phyloP scores from a whole-genome alignment of 2,329 filamentous ascomycete genomes.

The Dactylellina sp. region DNA sequence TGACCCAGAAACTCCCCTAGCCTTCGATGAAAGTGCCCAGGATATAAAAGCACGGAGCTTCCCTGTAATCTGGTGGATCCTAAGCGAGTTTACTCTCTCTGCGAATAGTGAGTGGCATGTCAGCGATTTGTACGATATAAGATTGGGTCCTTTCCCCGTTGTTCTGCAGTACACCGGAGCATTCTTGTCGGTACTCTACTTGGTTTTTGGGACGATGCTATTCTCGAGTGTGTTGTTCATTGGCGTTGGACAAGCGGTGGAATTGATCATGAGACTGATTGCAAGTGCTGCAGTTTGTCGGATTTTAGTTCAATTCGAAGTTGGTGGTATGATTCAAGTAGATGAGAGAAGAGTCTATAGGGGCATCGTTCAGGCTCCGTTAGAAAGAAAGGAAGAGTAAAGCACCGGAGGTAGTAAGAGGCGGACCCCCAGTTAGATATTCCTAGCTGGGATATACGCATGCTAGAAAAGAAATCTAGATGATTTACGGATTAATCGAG shows the following conservation, averaged over 20 bases:
- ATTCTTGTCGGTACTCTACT: constrained; percentile 28
- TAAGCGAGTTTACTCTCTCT: constrained; percentile 23
- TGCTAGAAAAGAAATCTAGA: no score
- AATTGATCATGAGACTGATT: constrained; percentile 33
- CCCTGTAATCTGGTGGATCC: constrained; percentile 10
- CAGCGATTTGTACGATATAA: constrained; percentile 29
- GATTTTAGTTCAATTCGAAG: constrained; percentile 35
- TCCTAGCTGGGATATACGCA: no score
- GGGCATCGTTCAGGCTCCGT: constrained; percentile 26
- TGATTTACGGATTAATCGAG: no score
- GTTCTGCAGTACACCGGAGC: constrained; percentile 21
- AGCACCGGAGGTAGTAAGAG: background rate
- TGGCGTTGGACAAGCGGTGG: constrained; percentile 12
- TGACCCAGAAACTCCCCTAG: no score
- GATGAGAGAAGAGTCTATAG: constrained; percentile 27
- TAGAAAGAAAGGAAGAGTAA: constrained; percentile 27
- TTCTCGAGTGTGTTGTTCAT: constrained; percentile 40
- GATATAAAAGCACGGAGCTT: background rate
- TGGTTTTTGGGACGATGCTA: constrained; percentile 29
- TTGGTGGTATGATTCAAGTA: constrained; percentile 33
- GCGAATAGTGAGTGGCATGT: constrained; percentile 32
- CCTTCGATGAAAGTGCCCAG: no score
- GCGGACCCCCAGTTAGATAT: no score
- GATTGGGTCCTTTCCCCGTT: constrained; percentile 9
- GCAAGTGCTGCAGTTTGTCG: constrained; percentile 26